Evolutionary conservation across 768 basidiomycete species (phyloP).

Genomic region (Trametopsis cervina): DNA sequence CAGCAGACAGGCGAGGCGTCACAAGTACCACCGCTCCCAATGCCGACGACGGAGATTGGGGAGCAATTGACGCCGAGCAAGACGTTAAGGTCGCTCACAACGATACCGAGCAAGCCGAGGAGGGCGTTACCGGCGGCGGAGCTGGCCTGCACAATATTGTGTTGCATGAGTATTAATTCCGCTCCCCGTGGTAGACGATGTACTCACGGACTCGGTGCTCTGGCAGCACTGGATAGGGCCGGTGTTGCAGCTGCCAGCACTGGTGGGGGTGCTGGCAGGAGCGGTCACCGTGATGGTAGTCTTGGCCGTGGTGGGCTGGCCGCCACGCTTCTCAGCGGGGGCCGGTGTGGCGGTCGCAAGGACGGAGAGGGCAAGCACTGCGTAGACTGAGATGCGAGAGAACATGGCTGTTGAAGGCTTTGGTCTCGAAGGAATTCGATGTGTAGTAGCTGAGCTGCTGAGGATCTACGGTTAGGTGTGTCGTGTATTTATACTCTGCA

Average conservation of each 20-base stretch:
- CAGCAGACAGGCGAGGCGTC: conserved; percentile 15
- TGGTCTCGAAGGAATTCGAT: too few species aligned
- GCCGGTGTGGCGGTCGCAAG: conserved; percentile 10
- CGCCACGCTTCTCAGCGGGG: conserved; percentile 3
- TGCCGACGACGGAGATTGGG: conserved; percentile 17
- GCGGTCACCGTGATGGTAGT: conserved; percentile 5
- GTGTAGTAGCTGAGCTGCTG: too few species aligned
- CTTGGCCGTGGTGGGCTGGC: conserved; percentile 1
- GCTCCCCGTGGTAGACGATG: too few species aligned
- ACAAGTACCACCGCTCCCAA: conserved; percentile 9
- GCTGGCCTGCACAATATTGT: too few species aligned
- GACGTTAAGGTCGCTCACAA: conserved; percentile 10
- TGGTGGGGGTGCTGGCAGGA: neutral
- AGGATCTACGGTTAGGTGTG: too few species aligned
- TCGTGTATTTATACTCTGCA: too few species aligned
- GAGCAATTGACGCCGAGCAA: conserved; percentile 17
- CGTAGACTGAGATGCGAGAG: conserved; percentile 9
- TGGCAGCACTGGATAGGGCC: conserved; percentile 12
- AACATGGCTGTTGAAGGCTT: too few species aligned
- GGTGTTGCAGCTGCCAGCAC: conserved; percentile 5
- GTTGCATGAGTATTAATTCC: too few species aligned
- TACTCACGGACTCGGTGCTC: neutral
- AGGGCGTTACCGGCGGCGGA: conserved; percentile 2
- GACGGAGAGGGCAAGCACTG: conserved; percentile 5
- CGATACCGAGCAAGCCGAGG: conserved; percentile 17